Evolutionary conservation across 2,329 filamentous ascomycete genomes (phyloP).

Genomic region (Aspergillus flavus): DNA sequence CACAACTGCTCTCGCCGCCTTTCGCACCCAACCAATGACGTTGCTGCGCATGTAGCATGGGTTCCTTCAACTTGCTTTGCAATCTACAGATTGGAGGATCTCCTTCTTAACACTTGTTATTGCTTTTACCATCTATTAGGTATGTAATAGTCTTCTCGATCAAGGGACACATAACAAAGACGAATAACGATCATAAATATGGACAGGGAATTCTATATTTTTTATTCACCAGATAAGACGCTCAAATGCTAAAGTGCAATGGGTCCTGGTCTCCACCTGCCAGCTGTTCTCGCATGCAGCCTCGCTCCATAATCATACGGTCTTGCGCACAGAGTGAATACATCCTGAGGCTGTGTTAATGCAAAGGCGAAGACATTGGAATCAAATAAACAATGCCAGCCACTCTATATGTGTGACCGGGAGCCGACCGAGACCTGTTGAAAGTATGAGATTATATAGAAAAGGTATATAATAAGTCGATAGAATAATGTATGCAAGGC

Average conservation of each 20-base stretch:
- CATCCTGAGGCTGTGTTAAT: neutral
- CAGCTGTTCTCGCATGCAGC: neutral
- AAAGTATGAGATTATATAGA: neutral
- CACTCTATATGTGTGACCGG: neutral
- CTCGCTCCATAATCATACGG: neutral
- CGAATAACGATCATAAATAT: neutral
- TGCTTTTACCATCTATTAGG: neutral
- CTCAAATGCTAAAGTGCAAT: neutral
- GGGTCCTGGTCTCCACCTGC: slow-evolving; percentile 3
- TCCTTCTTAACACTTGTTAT: neutral
- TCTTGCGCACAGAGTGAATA: neutral
- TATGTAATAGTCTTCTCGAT: neutral
- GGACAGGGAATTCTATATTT: slow-evolving; percentile 3
- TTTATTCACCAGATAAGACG: neutral
- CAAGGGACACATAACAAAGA: neutral
- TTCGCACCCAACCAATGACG: neutral
- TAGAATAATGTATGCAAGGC: neutral
- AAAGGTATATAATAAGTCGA: neutral
- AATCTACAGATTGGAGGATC: no score
- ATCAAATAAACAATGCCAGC: neutral
- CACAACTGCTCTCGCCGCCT: slow-evolving; percentile 11
- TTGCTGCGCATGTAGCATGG: neutral
- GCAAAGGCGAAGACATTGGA: neutral
- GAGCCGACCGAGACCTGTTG: neutral
- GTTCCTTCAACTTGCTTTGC: neutral